These are phyloP conservation scores for Trypanosoma mega DNA, from an alignment of 208 protist genomes.

Conservation along the genomic window DNA sequence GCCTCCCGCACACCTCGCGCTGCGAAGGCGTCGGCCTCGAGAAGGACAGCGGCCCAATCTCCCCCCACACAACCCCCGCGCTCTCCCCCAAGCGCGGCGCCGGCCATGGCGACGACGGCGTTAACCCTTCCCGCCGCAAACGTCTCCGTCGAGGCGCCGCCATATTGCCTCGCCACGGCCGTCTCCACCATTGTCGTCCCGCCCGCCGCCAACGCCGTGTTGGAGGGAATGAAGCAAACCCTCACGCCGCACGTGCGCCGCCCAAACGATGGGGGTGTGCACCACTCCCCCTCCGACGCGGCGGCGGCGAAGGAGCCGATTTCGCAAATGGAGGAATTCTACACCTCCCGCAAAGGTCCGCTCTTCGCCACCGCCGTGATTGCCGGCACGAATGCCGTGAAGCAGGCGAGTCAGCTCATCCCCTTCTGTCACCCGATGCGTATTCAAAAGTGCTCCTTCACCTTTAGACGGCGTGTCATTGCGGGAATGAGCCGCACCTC, in stretches of 20 bases:
- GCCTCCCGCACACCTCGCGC: background rate
- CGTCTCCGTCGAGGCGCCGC: slow-evolving; percentile 5
- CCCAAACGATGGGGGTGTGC: slow-evolving; percentile 15
- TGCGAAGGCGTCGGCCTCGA: no score
- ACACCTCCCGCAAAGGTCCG: slow-evolving; percentile 79
- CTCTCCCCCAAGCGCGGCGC: background rate
- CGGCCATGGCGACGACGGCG: background rate
- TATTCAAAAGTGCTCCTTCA: slow-evolving; percentile 89
- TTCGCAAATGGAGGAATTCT: slow-evolving; percentile 82
- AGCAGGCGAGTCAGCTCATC: slow-evolving; percentile 90
- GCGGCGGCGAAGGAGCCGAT: slow-evolving; percentile 22
- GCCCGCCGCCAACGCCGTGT: slow-evolving; percentile 46
- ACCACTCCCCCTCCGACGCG: no score
- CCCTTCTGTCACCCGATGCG: slow-evolving; percentile 95
- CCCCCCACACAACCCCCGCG: no score
- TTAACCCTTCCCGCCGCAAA: background rate
- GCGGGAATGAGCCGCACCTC: slow-evolving; percentile 33
- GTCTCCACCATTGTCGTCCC: slow-evolving; percentile 83
- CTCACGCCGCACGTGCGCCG: slow-evolving; percentile 44
- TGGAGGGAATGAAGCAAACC: slow-evolving; percentile 76
- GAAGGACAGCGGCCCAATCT: no score
- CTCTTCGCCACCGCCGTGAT: slow-evolving; percentile 87
- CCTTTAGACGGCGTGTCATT: slow-evolving; percentile 70
- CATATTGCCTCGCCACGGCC: slow-evolving; percentile 74
- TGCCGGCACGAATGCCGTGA: slow-evolving; percentile 93